Base-by-base conservation (phyloP, 2,329 filamentous ascomycete genomes). In the Byssochlamys sp. region DNA sequence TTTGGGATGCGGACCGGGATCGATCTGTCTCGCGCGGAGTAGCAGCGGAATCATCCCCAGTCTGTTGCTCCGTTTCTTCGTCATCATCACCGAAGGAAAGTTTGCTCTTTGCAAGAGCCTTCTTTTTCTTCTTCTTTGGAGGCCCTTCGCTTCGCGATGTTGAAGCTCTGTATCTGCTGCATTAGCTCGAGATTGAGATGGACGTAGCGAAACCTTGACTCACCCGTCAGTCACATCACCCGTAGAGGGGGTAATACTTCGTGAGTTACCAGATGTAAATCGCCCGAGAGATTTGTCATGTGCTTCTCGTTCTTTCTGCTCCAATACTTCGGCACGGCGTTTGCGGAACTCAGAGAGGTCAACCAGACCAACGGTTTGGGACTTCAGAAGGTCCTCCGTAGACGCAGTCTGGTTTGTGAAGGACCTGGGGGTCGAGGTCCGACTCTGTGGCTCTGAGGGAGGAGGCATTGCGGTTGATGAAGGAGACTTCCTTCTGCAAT, bases 271-370 rank as follows among this genome's bases (percentile, higher is more conserved):
- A 19, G 74, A 65, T 45, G 72, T 67, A 59, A 76, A 66, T 59
- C 74, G 70, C 1, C 75, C 74, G 10, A 81, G 69, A 27, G 82
- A 78, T 48, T 79, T 81, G 63, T 89, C 87, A 67, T 86, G 84
- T 11, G 84, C 86, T 67, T 94, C 90, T 67, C 88, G 84, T 69
- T 94, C 90, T 69, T 94, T 92, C 69, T 90, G 86, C 72, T 96
- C 92, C 53, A 96, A 79, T n/a, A 91, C 90, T 74, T 96, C 90
- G 65, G 91, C 91, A 73, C 92, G 90, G 59, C 94, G 86, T 77
- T 99, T 97, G 73, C 92, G 90, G 73, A 95, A 97, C 71, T 97
- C 94, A 63, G 89, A 90, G 50, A 96, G 85, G 58, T 89, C 84
- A 55, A 97, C 92, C 2, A 99, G 85, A 48, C 94, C 94, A 63